Conservation (phyloP, 108 stramenopile genomes). For the Cafeteria roenbergensis region DNA sequence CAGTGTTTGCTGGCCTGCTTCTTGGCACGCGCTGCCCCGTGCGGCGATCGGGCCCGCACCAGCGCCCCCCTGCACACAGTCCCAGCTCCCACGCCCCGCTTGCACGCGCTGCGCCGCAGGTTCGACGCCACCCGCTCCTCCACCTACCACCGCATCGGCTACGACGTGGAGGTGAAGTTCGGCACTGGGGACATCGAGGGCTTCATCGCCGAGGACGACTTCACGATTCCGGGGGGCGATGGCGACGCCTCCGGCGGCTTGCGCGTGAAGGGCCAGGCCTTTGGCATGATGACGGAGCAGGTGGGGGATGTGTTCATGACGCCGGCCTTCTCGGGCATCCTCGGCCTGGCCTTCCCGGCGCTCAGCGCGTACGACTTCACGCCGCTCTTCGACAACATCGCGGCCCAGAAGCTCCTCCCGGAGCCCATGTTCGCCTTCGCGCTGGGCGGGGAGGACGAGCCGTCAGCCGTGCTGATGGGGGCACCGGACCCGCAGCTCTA, state of each 20-base stretch:
- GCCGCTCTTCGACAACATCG: constrained; percentile 11
- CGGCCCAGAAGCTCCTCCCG: constrained; percentile 9
- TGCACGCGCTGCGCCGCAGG: no score
- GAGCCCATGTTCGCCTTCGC: constrained; percentile 7
- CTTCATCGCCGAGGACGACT: constrained; percentile 3
- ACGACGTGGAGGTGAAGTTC: constrained; percentile 10
- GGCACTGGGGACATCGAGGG: constrained; percentile 15
- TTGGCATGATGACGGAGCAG: constrained; percentile 14
- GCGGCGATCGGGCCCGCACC: no score
- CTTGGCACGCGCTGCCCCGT: no score
- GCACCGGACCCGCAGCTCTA: neutral
- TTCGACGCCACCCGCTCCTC: neutral
- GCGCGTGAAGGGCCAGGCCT: constrained; percentile 7
- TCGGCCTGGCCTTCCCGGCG: constrained; percentile 18
- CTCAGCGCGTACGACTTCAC: constrained; percentile 16
- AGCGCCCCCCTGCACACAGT: no score
- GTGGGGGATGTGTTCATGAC: constrained; percentile 15
- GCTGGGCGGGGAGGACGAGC: constrained; percentile 7
- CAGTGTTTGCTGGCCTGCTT: no score
- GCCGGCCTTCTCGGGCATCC: constrained; percentile 12
- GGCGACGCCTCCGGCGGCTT: no score
- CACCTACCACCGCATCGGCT: constrained; percentile 2
- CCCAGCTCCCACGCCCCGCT: no score
- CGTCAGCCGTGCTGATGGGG: constrained; percentile 3
- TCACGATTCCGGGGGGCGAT: no score